Base-by-base conservation (phyloP, 208 protist species). In the Jaenimonas drosophilae region DNA sequence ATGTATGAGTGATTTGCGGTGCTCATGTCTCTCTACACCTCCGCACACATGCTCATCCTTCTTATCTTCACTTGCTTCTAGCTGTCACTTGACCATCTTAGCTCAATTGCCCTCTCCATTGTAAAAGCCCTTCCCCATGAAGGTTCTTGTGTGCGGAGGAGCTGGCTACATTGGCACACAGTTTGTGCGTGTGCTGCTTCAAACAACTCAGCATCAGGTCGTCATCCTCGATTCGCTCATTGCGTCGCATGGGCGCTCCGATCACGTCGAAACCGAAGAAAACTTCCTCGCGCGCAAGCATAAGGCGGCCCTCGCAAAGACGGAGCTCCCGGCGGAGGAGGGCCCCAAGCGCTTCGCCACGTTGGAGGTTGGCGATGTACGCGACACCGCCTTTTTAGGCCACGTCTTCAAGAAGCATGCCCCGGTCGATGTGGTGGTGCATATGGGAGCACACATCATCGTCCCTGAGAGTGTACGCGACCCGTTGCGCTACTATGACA, bases 141-240 rank as follows among this genome's bases (percentile, higher is more conserved):
- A 50, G 23, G 76, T 98, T 51, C 71, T 98, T 16, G 91, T 98
- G 30, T 96, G 91, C 51, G 97, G 97, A 32, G 97, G 97, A 14
- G 89, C 94, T 16, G 97, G 97, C 5, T 99, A 97, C 69, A 99
- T 99, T 56, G 97, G 97, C 2, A 89, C 70, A n/a, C 97, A 99
- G 58, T 96, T 96, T 28, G 77, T 94, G 7, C 59, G 97, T 4
- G 80, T 96, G 58, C 53, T 98, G 7, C 59, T 98, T 7, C 70
- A 86, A 11, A 47, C 55, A 16, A 72, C 64, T 0, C 51, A 62
- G 3, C 87, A 94, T 51, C 54, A 79, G n/a, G 91, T 98, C 6
- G 62, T 98, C 31, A 83, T 99, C 16, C 64, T 96, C 4, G 97
- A 99, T 62, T 96, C 76, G 53, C 65, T 98, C 0, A 64, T 70